Percentiles rank a stretch among this genome's conserved stretches.
phyloP scores from a whole-genome alignment of 2,329 filamentous ascomycete genomes.

The Neoscytalidium dimidiatum region DNA sequence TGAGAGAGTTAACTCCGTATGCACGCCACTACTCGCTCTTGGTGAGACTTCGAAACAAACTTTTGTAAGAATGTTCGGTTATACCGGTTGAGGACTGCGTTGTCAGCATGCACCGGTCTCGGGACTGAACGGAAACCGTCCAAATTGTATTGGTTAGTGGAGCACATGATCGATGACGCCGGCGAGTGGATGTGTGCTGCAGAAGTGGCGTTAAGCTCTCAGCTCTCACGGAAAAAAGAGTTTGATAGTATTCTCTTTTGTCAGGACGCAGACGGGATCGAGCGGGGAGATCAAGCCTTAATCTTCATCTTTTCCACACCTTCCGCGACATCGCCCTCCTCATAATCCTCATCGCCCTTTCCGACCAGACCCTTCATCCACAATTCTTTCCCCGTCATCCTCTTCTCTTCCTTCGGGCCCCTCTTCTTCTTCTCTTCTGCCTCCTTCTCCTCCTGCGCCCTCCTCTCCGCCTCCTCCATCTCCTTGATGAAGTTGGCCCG shows the following conservation, averaged over 20 bases:
- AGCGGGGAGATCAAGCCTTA: constrained; percentile 49
- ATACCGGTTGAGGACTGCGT: too few relatives aligned
- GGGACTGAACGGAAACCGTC: too few relatives aligned
- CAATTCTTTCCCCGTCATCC: constrained; percentile 64
- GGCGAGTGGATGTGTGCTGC: too few relatives aligned
- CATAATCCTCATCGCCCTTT: constrained; percentile 69
- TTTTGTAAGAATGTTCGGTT: too few relatives aligned
- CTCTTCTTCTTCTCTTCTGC: constrained; percentile 61
- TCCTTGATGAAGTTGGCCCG: constrained; percentile 75
- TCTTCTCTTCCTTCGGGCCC: constrained; percentile 68
- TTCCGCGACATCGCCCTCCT: constrained; percentile 57
- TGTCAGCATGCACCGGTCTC: too few relatives aligned
- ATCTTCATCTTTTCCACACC: constrained; percentile 39
- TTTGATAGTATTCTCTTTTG: neutral
- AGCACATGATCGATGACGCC: too few relatives aligned
- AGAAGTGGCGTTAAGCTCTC: too few relatives aligned
- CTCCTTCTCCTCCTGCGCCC: constrained; percentile 66
- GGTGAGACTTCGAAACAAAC: too few relatives aligned
- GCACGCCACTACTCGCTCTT: too few relatives aligned
- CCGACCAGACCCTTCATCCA: constrained; percentile 55
- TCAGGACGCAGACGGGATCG: neutral
- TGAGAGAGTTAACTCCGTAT: too few relatives aligned
- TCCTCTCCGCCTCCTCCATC: constrained; percentile 69
- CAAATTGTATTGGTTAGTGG: too few relatives aligned
- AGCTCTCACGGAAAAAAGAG: neutral